Conservation (phyloP, 768 basidiomycete species). For the Psilocybe tampanensis region DNA sequence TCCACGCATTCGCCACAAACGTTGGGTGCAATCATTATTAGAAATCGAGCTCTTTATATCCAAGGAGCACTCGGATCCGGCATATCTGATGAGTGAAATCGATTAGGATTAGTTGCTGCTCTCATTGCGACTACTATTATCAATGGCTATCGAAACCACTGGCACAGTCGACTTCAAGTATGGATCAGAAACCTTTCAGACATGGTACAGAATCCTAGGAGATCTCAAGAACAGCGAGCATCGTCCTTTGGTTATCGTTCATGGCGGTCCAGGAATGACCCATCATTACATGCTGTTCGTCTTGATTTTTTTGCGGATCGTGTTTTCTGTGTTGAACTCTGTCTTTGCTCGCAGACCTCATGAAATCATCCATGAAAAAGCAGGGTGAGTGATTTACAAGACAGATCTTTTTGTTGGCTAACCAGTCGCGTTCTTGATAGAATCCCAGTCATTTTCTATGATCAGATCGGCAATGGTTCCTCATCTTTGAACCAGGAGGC, state of each 20-base stretch:
- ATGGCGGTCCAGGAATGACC: slow-evolving; percentile 54
- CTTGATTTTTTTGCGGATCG: not conserved
- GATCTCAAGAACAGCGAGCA: slow-evolving; percentile 33
- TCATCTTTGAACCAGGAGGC: slow-evolving; percentile 58
- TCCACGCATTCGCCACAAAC: not conserved
- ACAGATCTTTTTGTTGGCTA: not conserved
- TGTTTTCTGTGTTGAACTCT: not conserved
- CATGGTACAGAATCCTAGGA: slow-evolving; percentile 55
- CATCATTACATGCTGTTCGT: slow-evolving; percentile 43
- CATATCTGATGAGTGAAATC: not conserved
- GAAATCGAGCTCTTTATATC: not conserved
- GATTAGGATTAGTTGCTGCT: not conserved
- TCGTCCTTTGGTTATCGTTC: slow-evolving; percentile 49
- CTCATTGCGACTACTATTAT: not conserved
- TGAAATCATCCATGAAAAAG: slow-evolving; percentile 12
- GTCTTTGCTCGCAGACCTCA: slow-evolving; percentile 12
- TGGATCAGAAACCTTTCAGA: slow-evolving; percentile 28
- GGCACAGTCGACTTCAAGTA: slow-evolving; percentile 19
- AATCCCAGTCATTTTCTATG: slow-evolving; percentile 57
- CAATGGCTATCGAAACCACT: slow-evolving; percentile 4
- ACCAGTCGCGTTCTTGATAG: slow-evolving; percentile 33
- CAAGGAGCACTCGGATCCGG: not conserved
- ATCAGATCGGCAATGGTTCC: slow-evolving; percentile 54
- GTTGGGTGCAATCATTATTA: not conserved
- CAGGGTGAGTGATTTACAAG: slow-evolving; percentile 4